Evolutionary conservation across 108 stramenopile genomes (phyloP), one percentile per base, ranked within the genome.

Genomic region (Pseudonitzschia multistriata): DNA sequence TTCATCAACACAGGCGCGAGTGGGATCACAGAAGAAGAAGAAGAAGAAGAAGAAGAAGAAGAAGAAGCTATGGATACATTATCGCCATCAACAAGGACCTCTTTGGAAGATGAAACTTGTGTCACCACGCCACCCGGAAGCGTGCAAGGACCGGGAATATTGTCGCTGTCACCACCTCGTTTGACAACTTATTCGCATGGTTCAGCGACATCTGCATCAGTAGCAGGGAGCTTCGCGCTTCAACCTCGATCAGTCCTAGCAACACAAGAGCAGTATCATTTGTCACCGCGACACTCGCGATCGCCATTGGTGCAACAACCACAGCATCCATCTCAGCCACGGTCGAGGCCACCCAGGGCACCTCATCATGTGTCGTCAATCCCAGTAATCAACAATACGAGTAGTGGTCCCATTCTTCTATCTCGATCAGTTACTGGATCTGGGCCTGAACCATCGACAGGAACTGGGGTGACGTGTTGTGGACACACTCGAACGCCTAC

Each of bases 401-500:
- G 50, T 2, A 2, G 15, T 24, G 33, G 24, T 30, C 33, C 31
- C 29, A 14, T 35, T 34, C 17, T 35, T 7, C 2, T 33, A 19
- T 29, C 57, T 35, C 57, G 57, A 35, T 33, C 28, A 34, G 13
- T 8, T 3, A 30, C 31, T 2, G 31, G 33, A 30, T 35, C 34
- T 15, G 57, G 31, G 7, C 57, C 29, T 19, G 57, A 59, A 15
- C 35, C 57, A 33, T 33, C 33, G 3, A 35, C 33, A 15, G 22
- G 54, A 30, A 25, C 22, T 5, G 54, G 54, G 27, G 14, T 2
- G 11, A 11, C 42, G 7, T 39, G 63, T 15, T 19, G 25, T 28
- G 63, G 63, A 28, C 63, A 64, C 40, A 22, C 37, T 22, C 63
- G 63, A 30, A 47, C 42, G 13, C 63, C 63, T 47, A 64, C 63